Base-by-base conservation (phyloP, 1,284 basidiomycete genomes). In the Ustilago cynodontis region DNA sequence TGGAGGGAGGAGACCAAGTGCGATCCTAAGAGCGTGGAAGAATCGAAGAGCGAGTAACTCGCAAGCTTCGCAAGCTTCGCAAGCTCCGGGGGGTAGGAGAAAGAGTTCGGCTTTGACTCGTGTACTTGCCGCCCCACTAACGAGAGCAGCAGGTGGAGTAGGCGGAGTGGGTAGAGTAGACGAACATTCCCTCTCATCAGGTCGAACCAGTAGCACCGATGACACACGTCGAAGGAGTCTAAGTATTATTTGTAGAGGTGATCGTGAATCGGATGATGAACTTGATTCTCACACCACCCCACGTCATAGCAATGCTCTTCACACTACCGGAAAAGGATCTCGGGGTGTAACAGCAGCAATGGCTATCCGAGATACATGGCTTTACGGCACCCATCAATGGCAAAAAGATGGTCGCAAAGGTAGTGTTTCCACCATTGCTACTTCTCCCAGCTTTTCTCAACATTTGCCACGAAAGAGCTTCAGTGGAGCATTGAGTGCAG, bases 351-450 rank as follows among this genome's bases (percentile, higher is more conserved):
- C 69, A 3, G 69, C 63, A 31, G 69, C 69, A 3, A 71, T 71
- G 69, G 69, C 69, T n/a, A 73, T 73, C 4, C n/a, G 65, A 14
- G 66, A 74, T 49, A 65, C 71, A 0, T 74, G 71, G 71, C 14
- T 74, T 47, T 65, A 68, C 54, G 28, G 26, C 14, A 24, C 58
- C 5, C 65, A 73, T 8, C 71, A 68, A 28, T 73, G 53, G 37
- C 33, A n/a, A 13, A 26, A 24, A 2, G 65, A 73, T 20, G 65
- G 60, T 5, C n/a, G 65, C 14, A 68, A 73, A 18, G 70, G 63
- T 7, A 62, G 59, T 58, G 49, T 57, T 33, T 57, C 49, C 9
- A 62, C 62, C 7, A n/a, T 45, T 9, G 62, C 67, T 5, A 65
- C 57, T 16, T 52, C n/a, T 18, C 55, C 61, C 6, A n/a, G 24